Base-by-base conservation (phyloP, 441 rosid species). In the Gossypium schwendimanii region DNA sequence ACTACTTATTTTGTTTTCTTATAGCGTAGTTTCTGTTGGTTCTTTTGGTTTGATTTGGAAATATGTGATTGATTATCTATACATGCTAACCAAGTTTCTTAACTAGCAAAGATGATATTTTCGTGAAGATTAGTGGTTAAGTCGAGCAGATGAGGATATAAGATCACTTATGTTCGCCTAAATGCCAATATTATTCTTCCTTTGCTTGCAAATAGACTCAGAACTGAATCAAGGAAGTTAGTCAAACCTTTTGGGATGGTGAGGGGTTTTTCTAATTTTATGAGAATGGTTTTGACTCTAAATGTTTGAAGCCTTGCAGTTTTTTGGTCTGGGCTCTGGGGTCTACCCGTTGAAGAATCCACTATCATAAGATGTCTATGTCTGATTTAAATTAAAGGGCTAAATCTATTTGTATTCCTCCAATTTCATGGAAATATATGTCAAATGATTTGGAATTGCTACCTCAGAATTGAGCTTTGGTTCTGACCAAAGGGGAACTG, bases 291-390 rank as follows among this genome's bases (percentile, higher is more conserved):
- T 24, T 63, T 18, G 68, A 39, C 68, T 63, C 49, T 33, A 41
- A 63, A 20, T 11, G 31, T 18, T 64, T 21, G 33, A 45, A 65
- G 39, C 70, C 70, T 65, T 9, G 50, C 50, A 65, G 70, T 67
- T 50, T 8, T 50, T 12, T 50, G 26, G 41, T 50, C 26, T n/a
- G 0, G 11, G 57, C 57, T 52, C 23, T 17, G 57, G 60, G 60
- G 15, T 68, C 71, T 26, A 26, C 55, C 12, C 1, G 8, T 50
- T 26, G 11, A 15, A 26, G n/a, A 67, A 28, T 15, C 23, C 45
- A 18, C 60, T 0, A 7, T 15, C 9, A 7, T 10, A 66, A 47
- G 58, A 11, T 26, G 58, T 39, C 58, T 45, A 21, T 6, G 53
- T 3, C 45, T 24, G 3, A 15, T 8, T 52, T 15, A 28, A 26